Evolutionary conservation across 306 rosid species (phyloP).

Genomic region (Pyrus pyrifolia): DNA sequence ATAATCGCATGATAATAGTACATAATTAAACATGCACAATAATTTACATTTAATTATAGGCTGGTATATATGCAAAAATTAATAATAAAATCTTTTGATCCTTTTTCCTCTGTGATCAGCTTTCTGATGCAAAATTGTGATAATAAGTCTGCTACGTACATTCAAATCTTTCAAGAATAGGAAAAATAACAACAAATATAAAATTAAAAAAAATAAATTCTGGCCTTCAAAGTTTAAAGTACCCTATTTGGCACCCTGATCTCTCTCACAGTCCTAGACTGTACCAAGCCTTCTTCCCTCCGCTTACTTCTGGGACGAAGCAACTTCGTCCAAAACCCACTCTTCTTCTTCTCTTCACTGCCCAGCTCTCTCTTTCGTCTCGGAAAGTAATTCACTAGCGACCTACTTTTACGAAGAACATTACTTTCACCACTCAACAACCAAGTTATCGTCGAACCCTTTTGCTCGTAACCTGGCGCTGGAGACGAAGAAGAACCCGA

Average conservation of each 20-base stretch:
- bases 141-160: background rate
- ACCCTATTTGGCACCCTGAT: background rate
- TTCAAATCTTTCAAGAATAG: background rate
- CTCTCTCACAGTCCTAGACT: conserved; percentile 32
- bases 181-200: background rate
- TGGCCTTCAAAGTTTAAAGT: background rate
- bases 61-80: background rate
- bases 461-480: background rate
- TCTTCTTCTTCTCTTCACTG: conserved; percentile 15
- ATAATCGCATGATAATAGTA: too few species aligned
- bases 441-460: conserved; percentile 8
- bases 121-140: background rate
- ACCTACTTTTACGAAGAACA: conserved; percentile 46
- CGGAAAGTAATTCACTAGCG: conserved; percentile 32
- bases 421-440: conserved; percentile 22
- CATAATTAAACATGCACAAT: background rate
- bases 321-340: conserved; percentile 63
- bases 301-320: conserved; percentile 40
- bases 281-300: conserved; percentile 25
- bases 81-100: background rate
- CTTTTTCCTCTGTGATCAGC: background rate
- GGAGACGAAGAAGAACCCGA: conserved; percentile 53
- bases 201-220: background rate
- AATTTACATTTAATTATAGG: background rate
- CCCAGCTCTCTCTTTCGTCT: conserved; percentile 6